Base-by-base conservation (phyloP, 768 basidiomycete species). In the Phylloporus scabripes region DNA sequence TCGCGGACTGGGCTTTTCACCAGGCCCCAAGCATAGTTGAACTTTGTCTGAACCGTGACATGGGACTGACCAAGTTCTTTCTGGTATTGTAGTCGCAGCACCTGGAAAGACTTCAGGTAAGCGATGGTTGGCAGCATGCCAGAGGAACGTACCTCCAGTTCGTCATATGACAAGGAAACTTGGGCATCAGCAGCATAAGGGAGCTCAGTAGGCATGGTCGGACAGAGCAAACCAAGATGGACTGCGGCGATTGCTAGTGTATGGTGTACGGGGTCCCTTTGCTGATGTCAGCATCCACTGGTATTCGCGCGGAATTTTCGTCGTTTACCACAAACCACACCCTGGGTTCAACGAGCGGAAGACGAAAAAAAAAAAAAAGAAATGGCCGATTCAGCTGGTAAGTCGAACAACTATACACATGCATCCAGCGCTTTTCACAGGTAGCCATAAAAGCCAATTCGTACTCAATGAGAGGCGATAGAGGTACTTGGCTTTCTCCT, bases 131-230 rank as follows among this genome's bases (percentile, higher is more conserved):
- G 33, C 15, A 20, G 3, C 9, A 18, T 14, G 29, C 7, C 24
- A 31, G 11, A 40, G 4, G n/a, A 33, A 18, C 46, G 14, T 48
- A 93, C 93, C 71, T 92, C 86, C 24, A 96, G 77, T 69, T 97
- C 93, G 58, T 95, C 93, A 65, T 80, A 92, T 1, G 85, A 80
- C 14, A 96, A 74, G 3, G 92, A 90, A 44, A 89, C 79, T 65
- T 95, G 83, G 3, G 92, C 94, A 65, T 97, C 94, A 14, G 92
- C 94, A 45, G 94, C 94, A 68, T 96, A 96, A 33, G 94, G 94
- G 15, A 96, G 77, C 60, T 96, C 92, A 45, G 88, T 88, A 32
- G 82, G 65, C 81, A 85, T 83, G 54, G 57, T 59, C 28, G 55
- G 44, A 49, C 55, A 49, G 55, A 51, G 43, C 41, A 46, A 41